Evolutionary conservation across 768 basidiomycete genomes (phyloP).

Genomic region (Mycena olivaceomarginata): DNA sequence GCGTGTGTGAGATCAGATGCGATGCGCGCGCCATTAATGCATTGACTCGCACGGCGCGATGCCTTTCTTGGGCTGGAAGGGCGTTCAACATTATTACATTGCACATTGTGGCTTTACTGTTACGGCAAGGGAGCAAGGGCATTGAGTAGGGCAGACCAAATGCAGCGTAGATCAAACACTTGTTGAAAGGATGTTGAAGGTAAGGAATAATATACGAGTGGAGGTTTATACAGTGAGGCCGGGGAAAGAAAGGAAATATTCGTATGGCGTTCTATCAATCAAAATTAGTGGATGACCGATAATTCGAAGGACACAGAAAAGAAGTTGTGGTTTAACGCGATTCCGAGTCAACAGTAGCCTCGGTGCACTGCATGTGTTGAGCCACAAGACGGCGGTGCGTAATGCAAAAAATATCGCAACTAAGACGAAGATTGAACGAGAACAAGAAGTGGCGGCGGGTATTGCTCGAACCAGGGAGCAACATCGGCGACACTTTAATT

Average conservation of each 20-base stretch:
- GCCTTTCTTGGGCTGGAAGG: no score
- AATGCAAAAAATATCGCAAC: not conserved
- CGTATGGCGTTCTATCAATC: not conserved
- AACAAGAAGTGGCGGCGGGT: not conserved
- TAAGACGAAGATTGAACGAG: not conserved
- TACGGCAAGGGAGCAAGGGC: no score
- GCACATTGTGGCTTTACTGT: no score
- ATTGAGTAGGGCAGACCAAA: no score
- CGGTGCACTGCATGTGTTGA: not conserved
- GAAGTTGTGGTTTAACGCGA: not conserved
- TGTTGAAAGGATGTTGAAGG: no score
- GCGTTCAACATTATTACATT: no score
- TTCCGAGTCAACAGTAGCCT: not conserved
- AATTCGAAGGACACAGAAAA: not conserved
- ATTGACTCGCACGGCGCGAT: no score
- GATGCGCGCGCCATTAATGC: no score
- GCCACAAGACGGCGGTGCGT: not conserved
- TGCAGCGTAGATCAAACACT: no score
- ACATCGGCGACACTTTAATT: not conserved
- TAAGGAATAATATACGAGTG: no score
- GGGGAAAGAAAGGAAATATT: not conserved
- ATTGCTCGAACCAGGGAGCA: not conserved
- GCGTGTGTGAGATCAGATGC: no score
- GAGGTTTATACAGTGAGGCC: no score
- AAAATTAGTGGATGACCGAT: not conserved